Evolutionary conservation across 306 rosid genomes (phyloP).

Genomic region (Canavalia ensiformis): DNA sequence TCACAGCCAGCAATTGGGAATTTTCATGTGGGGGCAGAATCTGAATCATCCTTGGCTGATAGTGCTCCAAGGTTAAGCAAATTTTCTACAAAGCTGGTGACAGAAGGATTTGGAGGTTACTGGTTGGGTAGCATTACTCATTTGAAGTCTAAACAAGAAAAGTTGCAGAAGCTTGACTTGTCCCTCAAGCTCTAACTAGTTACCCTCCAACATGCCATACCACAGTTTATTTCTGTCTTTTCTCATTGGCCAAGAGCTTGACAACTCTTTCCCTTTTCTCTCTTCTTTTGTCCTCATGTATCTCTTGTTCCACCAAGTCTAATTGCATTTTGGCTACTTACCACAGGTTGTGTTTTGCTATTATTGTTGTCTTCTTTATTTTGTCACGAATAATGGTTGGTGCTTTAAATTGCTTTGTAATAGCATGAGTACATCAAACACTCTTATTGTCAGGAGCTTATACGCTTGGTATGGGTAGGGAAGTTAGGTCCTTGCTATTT

Average conservation of each 20-base stretch:
- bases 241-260: slow-evolving; percentile 43
- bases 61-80: slow-evolving; percentile 61
- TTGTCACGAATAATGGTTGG: slow-evolving; percentile 45
- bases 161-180: slow-evolving; percentile 90
- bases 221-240: slow-evolving; percentile 35
- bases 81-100: slow-evolving; percentile 49
- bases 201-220: slow-evolving; percentile 4
- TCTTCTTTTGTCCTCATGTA: slow-evolving; percentile 42
- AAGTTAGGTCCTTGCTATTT: slow-evolving; percentile 24
- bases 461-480: background rate
- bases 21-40: slow-evolving; percentile 49
- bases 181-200: slow-evolving; percentile 83
- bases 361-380: slow-evolving; percentile 39
- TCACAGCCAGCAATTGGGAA: slow-evolving; percentile 52
- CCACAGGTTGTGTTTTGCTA: slow-evolving; percentile 37
- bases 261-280: slow-evolving; percentile 8
- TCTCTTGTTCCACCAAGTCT: slow-evolving; percentile 53
- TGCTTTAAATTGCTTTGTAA: slow-evolving; percentile 20
- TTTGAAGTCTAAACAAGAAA: slow-evolving; percentile 60
- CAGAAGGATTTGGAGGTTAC: slow-evolving; percentile 54
- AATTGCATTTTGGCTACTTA: slow-evolving; percentile 58
- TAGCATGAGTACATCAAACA: slow-evolving; percentile 33
- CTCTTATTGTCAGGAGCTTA: background rate
- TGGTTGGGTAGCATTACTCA: slow-evolving; percentile 48
- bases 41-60: slow-evolving; percentile 52